Evolutionary conservation across 306 rosid species (phyloP), one percentile per base, ranked within the genome.

Genomic region (Begonia fuchsioides): DNA sequence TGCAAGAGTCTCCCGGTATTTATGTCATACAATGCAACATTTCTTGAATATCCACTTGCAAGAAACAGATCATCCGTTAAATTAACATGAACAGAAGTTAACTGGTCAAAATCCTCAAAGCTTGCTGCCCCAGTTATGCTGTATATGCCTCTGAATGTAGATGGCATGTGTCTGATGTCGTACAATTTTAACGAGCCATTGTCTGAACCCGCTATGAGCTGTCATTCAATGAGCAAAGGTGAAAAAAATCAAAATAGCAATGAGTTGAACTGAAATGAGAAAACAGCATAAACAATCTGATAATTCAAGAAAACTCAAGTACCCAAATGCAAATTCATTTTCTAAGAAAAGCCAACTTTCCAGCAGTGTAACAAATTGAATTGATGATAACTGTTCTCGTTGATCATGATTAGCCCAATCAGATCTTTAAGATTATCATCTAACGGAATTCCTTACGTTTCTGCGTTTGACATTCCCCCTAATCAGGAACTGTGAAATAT

Each of bases 141-240:
- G 62, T 64, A 60, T 54, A 54, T 16, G 66, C 77, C 76, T 40
- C 67, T 49, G 48, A 19, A 43, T 53, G 53, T 60, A 53, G 58
- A 59, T 54, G 74, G 70, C 43, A 18, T 57, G 17, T 70, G 81
- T 45, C 52, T 75, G 67, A 77, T 65, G 53, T 80, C 87, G 49
- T 75, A 84, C 63, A 84, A 68, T 65, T 77, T 84, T 67, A 84
- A 47, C 38, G 83, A 75, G 60, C 94, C 92, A 68, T 80, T 84
- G 62, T 84, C 94, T 1, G 94, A 84, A 68, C 94, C 94, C 48
- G 94, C 94, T 72, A 84, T 75, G 65, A 85, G 87, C 95, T 85
- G 80, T 26, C 52, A 75, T 51, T 55, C 54, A 64, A 51, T 41
- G 57, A 14, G 12, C 11, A 43, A 43, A 13, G 47, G 13, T 26